phyloP scores from a whole-genome alignment of 2,329 filamentous ascomycete genomes.

The Microcyclospora pomicola region DNA sequence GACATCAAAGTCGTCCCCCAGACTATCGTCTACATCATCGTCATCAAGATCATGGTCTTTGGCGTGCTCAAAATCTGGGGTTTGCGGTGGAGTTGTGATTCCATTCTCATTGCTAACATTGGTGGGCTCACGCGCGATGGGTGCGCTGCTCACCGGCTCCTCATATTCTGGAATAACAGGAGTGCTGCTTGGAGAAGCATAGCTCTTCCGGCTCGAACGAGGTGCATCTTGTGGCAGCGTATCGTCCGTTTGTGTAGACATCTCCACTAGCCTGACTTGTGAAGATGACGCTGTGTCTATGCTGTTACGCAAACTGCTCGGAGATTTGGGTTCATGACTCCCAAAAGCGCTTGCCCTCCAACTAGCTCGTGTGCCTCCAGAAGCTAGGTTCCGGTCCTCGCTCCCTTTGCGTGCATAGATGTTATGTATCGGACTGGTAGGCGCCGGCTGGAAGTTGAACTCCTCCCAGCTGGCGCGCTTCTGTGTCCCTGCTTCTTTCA shows the following conservation, averaged over 20 bases:
- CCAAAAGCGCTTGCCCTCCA: conserved; percentile 31
- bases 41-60: conserved; percentile 27
- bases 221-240: conserved; percentile 4
- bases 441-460: conserved; percentile 69
- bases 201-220: conserved; percentile 8
- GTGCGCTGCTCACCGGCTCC: conserved; percentile 6
- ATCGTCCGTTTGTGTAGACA: conserved; percentile 19
- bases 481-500: conserved; percentile 74
- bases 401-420: conserved; percentile 48
- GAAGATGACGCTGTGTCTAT: conserved; percentile 9
- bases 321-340: conserved; percentile 12
- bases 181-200: conserved; percentile 5
- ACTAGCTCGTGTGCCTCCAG: conserved; percentile 47
- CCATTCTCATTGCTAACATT: conserved; percentile 13
- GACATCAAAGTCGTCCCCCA: conserved; percentile 34
- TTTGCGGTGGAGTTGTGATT: conserved; percentile 20
- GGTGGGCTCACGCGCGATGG: neutral
- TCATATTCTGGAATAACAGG: conserved; percentile 17
- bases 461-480: conserved; percentile 60
- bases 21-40: conserved; percentile 35
- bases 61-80: conserved; percentile 17
- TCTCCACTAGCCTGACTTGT: conserved; percentile 13
- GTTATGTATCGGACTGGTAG: conserved; percentile 55
- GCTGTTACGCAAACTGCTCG: conserved; percentile 19
- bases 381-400: conserved; percentile 25